Evolutionary conservation across 2,329 filamentous ascomycete genomes (phyloP).

Genomic region (Ophiostoma piceae): DNA sequence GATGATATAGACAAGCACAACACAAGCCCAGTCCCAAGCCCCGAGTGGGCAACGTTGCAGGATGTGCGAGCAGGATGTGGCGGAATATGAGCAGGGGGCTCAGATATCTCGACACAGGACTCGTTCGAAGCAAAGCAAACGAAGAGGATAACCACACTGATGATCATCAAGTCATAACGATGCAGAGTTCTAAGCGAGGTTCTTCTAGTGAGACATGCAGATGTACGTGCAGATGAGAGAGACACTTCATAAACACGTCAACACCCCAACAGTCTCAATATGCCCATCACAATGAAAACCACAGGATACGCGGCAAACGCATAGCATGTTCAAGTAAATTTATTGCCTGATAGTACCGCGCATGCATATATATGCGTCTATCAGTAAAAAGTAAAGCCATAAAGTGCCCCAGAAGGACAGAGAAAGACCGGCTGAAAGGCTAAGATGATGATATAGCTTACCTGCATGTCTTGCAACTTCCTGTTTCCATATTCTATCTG

Average conservation of each 20-base stretch:
- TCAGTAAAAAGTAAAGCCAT: not conserved
- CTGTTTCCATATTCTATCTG: not conserved
- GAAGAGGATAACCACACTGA: not conserved
- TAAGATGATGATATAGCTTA: not conserved
- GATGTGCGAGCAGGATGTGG: not conserved
- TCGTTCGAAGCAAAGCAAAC: not conserved
- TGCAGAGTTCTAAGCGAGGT: not conserved
- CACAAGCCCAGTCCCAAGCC: not conserved
- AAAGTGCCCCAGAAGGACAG: not conserved
- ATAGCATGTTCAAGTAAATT: not conserved
- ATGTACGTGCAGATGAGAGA: not conserved
- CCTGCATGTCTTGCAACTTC: not conserved
- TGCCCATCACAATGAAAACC: not conserved
- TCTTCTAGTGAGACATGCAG: not conserved
- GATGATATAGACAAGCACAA: not conserved
- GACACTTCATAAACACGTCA: not conserved
- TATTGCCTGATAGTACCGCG: conserved; percentile 1
- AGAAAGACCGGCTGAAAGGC: conserved; percentile 8
- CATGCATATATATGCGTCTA: not conserved
- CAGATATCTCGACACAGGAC: not conserved
- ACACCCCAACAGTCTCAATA: conserved; percentile 4
- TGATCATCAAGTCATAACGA: not conserved
- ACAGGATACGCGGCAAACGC: not conserved
- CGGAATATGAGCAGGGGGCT: not conserved
- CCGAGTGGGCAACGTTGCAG: not conserved